Evolutionary conservation across 2,329 filamentous ascomycete genomes (phyloP), one percentile per base, ranked within the genome.

Genomic region (Byssochlamys sp.): DNA sequence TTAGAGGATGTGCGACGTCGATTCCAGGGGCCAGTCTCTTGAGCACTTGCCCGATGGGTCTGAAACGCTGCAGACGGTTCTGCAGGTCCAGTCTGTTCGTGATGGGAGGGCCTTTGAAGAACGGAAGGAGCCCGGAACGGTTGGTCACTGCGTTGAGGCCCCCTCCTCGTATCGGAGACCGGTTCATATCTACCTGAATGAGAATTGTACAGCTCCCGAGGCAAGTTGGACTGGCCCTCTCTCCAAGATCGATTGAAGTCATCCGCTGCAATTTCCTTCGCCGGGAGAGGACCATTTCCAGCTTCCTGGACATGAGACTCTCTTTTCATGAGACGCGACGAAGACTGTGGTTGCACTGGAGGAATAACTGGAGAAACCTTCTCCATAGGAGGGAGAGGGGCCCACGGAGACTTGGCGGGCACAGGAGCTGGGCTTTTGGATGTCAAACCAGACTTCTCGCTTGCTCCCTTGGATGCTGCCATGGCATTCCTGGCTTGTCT

Each of bases 141-240:
- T 56, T 79, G 74, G 55, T 94, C 89, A 57, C 84, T 82, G 55
- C 88, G 84, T 62, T 83, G 77, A 29, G 87, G 84, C 19, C 83
- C 84, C 62, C 90, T 84, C 39, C 91, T 86, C 61, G 76, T 78
- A 57, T 96, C 90, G 55, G 82, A 78, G 2, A 91, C 92, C 14
- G 91, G 91, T 69, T 97, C 92, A 65, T 96, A 95, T 54, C 90
- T 87, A 19, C 92, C 92, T 56, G 90, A 96, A 57, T 95, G 88
- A n/a, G 92, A 95, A 70, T 97, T 96, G 76, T 86, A 97, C 0
- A 97, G 78, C 71, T 97, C 91, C 57, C 89, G 81, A 60, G 84
- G 85, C 10, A 81, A 79, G 57, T 82, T 79, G 0, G 78, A 69
- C 35, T 80, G 79, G 4, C 85, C 82, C 60, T 96, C 90, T 66